Conservation (phyloP, 2,329 filamentous ascomycete genomes). For the Monilinia fructigena region DNA sequence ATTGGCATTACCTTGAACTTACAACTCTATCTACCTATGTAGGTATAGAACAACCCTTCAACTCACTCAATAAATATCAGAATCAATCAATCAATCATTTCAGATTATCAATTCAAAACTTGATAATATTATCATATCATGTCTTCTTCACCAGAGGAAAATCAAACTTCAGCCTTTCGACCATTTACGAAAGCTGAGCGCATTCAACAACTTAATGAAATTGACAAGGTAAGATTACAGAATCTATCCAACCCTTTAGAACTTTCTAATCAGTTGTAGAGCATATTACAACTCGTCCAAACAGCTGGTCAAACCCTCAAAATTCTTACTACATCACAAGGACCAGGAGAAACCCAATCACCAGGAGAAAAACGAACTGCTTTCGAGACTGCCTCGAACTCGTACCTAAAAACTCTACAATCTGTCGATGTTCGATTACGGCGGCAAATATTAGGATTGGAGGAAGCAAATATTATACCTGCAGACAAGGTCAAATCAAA, state of each 20-base stretch:
- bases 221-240: constrained; percentile 59
- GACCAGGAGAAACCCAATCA: constrained; percentile 22
- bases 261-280: constrained; percentile 30
- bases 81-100: background rate
- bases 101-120: background rate
- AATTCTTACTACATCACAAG: constrained; percentile 55
- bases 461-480: constrained; percentile 75
- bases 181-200: constrained; percentile 72
- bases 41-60: background rate
- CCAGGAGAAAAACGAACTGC: constrained; percentile 40
- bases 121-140: constrained; percentile 16
- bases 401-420: constrained; percentile 72
- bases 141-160: constrained; percentile 22
- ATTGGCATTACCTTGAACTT: background rate
- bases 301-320: constrained; percentile 62
- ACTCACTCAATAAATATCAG: background rate
- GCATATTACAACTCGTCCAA: constrained; percentile 50
- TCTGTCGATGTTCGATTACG: constrained; percentile 72
- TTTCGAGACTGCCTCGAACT: constrained; percentile 59
- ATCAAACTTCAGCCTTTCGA: constrained; percentile 34
- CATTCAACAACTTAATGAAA: constrained; percentile 75
- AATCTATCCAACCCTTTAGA: background rate
- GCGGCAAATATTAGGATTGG: constrained; percentile 73
- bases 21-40: background rate
- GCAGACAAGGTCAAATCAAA: constrained; percentile 34